phyloP scores from a whole-genome alignment of 371 early-diverging fungal species.

The Mucor irregularis region DNA sequence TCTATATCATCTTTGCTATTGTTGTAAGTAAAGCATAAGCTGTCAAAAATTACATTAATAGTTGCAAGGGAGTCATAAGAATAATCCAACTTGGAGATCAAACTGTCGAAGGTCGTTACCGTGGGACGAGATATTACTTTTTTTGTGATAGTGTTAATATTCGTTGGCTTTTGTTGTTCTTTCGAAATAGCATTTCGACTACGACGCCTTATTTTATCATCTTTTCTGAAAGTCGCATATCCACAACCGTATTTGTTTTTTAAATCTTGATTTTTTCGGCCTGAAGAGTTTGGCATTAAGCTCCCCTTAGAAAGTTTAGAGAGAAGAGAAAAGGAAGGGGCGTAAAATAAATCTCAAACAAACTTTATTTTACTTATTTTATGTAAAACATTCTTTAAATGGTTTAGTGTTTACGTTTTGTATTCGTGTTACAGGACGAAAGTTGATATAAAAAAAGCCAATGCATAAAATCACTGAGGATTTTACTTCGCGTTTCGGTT shows the following conservation, averaged over 20 bases:
- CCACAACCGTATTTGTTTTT: too few relatives aligned
- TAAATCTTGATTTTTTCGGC: neutral
- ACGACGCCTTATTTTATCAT: neutral
- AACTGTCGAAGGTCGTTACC: neutral
- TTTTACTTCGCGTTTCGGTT: too few relatives aligned
- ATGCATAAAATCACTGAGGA: too few relatives aligned
- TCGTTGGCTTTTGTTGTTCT: neutral
- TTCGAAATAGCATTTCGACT: neutral
- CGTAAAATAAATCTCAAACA: neutral
- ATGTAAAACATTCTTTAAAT: neutral
- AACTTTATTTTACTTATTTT: constrained; percentile 2
- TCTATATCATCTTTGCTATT: constrained; percentile 30
- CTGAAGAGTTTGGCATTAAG: neutral
- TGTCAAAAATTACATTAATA: constrained; percentile 38
- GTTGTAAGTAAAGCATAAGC: constrained; percentile 34
- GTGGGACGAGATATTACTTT: too few relatives aligned
- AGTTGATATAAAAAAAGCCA: too few relatives aligned
- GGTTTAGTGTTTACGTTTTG: constrained; percentile 2
- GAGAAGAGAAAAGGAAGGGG: neutral
- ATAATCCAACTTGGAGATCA: constrained; percentile 29
- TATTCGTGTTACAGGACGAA: neutral
- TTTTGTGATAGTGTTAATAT: too few relatives aligned
- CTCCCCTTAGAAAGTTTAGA: neutral
- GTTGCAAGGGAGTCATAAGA: constrained; percentile 40
- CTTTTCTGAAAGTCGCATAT: too few relatives aligned